Base-by-base conservation (phyloP, 164 flowering plant genomes). In the Sedum album region DNA sequence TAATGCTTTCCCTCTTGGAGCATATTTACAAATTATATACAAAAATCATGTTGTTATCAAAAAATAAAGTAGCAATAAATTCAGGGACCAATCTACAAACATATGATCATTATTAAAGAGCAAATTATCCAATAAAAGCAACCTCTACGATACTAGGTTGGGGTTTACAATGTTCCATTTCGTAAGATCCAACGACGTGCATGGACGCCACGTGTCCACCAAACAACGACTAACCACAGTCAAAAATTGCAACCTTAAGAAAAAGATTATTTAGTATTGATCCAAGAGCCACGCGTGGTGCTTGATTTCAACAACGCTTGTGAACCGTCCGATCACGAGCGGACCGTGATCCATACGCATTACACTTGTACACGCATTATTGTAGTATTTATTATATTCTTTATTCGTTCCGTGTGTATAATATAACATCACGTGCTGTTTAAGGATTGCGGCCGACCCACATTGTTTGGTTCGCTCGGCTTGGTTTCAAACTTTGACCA, bases 201-300 rank as follows among this genome's bases (percentile, higher is more conserved):
- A 21, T 23, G 48, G 6, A 4, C 23, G 48, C 28, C 20, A 38
- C 49, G 39, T 38, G 39, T 33, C 9, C 14, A 4, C 1, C 1
- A 38, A 15, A 21, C 28, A 38, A 36, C 21, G 66, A 13, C n/a
- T n/a, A n/a, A n/a, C n/a, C n/a, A n/a, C n/a, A n/a, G n/a, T n/a
- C n/a, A n/a, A n/a, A n/a, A n/a, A n/a, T n/a, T n/a, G n/a, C n/a
- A n/a, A n/a, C n/a, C n/a, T n/a, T n/a, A n/a, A n/a, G n/a, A n/a
- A n/a, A n/a, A n/a, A n/a, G n/a, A n/a, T n/a, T n/a, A n/a, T n/a
- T n/a, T n/a, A 39, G 49, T 20, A 68, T 68, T 6, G 76, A 66
- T 73, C 28, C 28, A n/a, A 11, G 74, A 53, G 76, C 76, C 20
- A 26, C 76, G 78, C 78, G 76, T 78, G 81, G 76, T 70, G 35